A percentile compares a stretch with the other conserved stretches of the same genome.
phyloP scores from a whole-genome alignment of 257 asterid genomes.

The Salvia splendens region DNA sequence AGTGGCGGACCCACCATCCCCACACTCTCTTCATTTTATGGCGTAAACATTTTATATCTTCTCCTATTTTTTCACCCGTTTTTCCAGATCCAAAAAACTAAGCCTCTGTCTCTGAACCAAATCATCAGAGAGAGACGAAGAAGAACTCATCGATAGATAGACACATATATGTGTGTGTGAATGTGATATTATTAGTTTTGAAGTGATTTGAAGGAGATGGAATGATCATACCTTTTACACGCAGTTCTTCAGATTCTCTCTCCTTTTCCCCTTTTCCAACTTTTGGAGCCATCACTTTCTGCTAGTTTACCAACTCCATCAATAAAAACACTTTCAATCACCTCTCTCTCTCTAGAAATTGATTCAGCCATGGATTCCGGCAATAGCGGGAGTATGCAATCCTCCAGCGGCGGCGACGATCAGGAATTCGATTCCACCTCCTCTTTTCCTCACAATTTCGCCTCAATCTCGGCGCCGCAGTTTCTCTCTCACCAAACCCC shows the following conservation, averaged over 20 bases:
- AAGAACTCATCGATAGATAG: background rate
- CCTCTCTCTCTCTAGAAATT: conserved; percentile 11
- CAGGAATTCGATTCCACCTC: conserved; percentile 68
- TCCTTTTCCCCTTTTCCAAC: background rate
- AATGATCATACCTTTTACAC: conserved; percentile 30
- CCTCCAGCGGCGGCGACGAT: conserved; percentile 68
- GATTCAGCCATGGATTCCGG: conserved; percentile 54
- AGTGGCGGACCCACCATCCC: conserved; percentile 68
- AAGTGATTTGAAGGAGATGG: conserved; percentile 12
- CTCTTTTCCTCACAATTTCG: conserved; percentile 45
- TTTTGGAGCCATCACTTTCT: conserved; percentile 17
- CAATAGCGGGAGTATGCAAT: conserved; percentile 78
- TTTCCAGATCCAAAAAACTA: conserved; percentile 20
- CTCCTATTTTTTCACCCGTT: conserved; percentile 15
- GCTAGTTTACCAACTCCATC: conserved; percentile 9
- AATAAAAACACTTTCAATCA: background rate
- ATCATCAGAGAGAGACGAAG: too few species aligned
- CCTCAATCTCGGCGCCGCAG: conserved; percentile 25
- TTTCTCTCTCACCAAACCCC: conserved; percentile 44
- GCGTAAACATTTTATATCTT: background rate
- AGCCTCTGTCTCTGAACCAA: background rate
- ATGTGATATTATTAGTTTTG: background rate
- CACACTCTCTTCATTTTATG: conserved; percentile 2
- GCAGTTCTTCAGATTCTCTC: conserved; percentile 21
- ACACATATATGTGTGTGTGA: background rate